phyloP scores from a whole-genome alignment of 1,139 yeast genomes.

The Lodderomyces pseudojiufengensis region DNA sequence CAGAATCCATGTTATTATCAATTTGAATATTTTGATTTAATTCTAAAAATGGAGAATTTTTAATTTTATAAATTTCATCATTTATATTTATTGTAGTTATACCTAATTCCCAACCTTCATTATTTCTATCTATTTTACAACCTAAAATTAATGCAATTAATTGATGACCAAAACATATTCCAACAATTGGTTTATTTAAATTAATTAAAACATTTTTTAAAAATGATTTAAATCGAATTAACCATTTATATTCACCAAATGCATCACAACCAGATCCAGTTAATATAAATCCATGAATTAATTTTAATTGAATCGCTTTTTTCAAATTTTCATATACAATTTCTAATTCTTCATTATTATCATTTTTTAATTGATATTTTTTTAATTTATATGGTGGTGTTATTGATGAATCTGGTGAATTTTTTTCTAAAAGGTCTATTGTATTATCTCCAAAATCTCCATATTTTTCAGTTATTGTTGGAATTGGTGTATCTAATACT shows the following conservation, averaged over 20 bases:
- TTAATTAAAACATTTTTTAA: slow-evolving; percentile 27
- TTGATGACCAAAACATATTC: slow-evolving; percentile 89
- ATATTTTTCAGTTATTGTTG: slow-evolving; percentile 23
- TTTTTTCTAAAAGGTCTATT: slow-evolving; percentile 22
- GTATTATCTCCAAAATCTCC: slow-evolving; percentile 57
- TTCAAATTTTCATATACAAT: slow-evolving; percentile 7
- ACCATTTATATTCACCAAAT: slow-evolving; percentile 54
- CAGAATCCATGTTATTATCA: slow-evolving; percentile 7
- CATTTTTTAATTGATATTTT: slow-evolving; percentile 39
- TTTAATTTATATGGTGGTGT: slow-evolving; percentile 9
- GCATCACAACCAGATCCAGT: slow-evolving; percentile 68
- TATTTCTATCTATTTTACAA: slow-evolving; percentile 53
- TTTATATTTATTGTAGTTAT: slow-evolving; percentile 50
- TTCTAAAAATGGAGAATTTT: slow-evolving; percentile 27
- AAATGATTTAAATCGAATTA: slow-evolving; percentile 43
- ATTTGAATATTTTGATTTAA: slow-evolving; percentile 12
- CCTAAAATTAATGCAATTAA: slow-evolving; percentile 66
- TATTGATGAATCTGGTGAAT: slow-evolving; percentile 12
- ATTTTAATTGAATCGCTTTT: slow-evolving; percentile 26
- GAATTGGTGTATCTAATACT: slow-evolving; percentile 44
- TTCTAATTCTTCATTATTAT: slow-evolving; percentile 10
- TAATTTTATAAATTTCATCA: slow-evolving; percentile 29
- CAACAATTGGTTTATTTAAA: slow-evolving; percentile 45
- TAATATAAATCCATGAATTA: slow-evolving; percentile 46
- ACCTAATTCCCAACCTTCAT: slow-evolving; percentile 73